phyloP scores from a whole-genome alignment of 768 basidiomycete genomes.

The Termitomyces sp. region DNA sequence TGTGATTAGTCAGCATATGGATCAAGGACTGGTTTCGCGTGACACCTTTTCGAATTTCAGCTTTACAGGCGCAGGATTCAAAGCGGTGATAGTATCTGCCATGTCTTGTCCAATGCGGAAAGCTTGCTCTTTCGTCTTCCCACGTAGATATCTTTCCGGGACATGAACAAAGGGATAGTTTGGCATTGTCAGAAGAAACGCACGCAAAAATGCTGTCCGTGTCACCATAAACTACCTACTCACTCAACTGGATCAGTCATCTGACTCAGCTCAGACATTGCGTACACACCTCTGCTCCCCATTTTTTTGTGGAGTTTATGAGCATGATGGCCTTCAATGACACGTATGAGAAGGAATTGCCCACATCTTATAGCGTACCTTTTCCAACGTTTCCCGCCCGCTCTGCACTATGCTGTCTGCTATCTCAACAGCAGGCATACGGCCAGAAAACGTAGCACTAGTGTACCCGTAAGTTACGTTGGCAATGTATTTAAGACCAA shows the following conservation, averaged over 20 bases:
- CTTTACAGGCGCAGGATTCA: constrained; percentile 89
- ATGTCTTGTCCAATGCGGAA: constrained; percentile 93
- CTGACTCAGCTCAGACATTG: neutral
- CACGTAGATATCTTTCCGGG: constrained; percentile 59
- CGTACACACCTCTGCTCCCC: constrained; percentile 64
- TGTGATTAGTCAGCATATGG: neutral
- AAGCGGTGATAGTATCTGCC: constrained; percentile 75
- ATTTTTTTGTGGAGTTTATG: constrained; percentile 72
- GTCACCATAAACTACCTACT: constrained; percentile 89
- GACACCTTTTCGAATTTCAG: constrained; percentile 95
- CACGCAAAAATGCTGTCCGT: constrained; percentile 92
- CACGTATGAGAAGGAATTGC: neutral
- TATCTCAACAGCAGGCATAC: constrained; percentile 98
- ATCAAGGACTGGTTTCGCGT: neutral
- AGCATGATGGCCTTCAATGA: constrained; percentile 67
- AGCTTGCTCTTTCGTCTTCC: constrained; percentile 89
- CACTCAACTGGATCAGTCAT: neutral
- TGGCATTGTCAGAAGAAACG: constrained; percentile 5
- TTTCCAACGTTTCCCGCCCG: constrained; percentile 92
- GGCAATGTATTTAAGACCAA: constrained; percentile 89
- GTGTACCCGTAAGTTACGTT: constrained; percentile 98
- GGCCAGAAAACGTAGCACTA: constrained; percentile 86
- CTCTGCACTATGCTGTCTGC: constrained; percentile 98
- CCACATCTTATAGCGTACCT: constrained; percentile 39
- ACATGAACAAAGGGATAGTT: neutral